These are phyloP conservation scores for Diplodia sapinea DNA, from an alignment of 2,329 filamentous ascomycete genomes.

Conservation along the genomic window DNA sequence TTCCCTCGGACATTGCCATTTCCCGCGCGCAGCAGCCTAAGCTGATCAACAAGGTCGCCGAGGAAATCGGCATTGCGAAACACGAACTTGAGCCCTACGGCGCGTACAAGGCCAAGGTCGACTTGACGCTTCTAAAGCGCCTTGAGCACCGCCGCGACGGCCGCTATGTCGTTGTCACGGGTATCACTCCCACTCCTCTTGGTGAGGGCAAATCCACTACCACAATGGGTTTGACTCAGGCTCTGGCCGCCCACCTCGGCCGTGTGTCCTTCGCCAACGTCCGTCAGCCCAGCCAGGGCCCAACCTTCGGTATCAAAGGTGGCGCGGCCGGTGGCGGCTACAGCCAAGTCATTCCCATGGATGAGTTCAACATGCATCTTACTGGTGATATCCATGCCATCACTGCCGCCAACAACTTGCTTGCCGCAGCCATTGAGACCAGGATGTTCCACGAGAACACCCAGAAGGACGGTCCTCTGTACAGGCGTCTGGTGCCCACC, in stretches of 20 bases:
- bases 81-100: constrained; percentile 95
- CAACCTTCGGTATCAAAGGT: constrained; percentile 98
- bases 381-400: constrained; percentile 98
- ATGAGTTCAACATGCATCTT: constrained; percentile 97
- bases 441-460: constrained; percentile 98
- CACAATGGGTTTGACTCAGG: constrained; percentile 93
- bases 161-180: constrained; percentile 89
- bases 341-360: constrained; percentile 99
- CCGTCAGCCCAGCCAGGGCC: constrained; percentile 93
- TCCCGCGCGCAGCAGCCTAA: constrained; percentile 92
- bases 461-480: constrained; percentile 87
- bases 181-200: constrained; percentile 94
- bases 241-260: constrained; percentile 84
- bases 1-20: constrained; percentile 95
- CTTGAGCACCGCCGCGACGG: constrained; percentile 87
- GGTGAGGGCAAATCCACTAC: constrained; percentile 99
- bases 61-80: constrained; percentile 84
- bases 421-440: constrained; percentile 95
- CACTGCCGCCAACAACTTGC: constrained; percentile 93
- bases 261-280: constrained; percentile 95
- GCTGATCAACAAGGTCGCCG: constrained; percentile 80
- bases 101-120: constrained; percentile 94
- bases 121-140: constrained; percentile 79
- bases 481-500: constrained; percentile 81
- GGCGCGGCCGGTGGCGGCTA: constrained; percentile 96